A percentile compares a stretch with the other conserved stretches of the same genome.
Evolutionary conservation across 1,284 basidiomycete species (phyloP).

Genomic region (Ceratobasidium sp.): DNA sequence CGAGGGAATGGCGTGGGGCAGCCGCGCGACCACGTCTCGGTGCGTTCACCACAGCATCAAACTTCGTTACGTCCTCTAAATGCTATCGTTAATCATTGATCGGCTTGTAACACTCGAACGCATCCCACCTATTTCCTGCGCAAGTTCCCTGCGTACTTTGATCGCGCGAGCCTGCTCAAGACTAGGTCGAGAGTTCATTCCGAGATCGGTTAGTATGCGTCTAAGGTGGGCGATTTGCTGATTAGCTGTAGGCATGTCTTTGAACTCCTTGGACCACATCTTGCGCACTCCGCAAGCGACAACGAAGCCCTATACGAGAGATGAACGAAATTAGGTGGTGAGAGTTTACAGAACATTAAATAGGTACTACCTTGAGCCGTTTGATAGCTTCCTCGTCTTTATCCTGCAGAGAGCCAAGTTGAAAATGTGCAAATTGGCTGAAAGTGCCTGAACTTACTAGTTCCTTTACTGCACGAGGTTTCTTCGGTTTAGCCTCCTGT

Average conservation of each 20-base stretch:
- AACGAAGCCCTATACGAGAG: constrained; percentile 69
- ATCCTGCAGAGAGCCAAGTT: constrained; percentile 23
- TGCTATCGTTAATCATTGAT: not conserved
- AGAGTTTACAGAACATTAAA: not conserved
- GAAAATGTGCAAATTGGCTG: not conserved
- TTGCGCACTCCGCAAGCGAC: constrained; percentile 85
- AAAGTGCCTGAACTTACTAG: constrained; percentile 10
- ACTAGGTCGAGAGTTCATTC: constrained; percentile 84
- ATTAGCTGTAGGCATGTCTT: constrained; percentile 68
- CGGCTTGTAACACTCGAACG: not conserved
- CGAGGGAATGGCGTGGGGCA: constrained; percentile 53
- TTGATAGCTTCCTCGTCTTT: constrained; percentile 74
- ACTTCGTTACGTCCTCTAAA: constrained; percentile 59
- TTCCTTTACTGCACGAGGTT: constrained; percentile 52
- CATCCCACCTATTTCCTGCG: constrained; percentile 78
- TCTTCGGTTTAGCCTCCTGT: constrained; percentile 52
- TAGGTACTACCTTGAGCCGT: constrained; percentile 65
- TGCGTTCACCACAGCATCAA: constrained; percentile 53
- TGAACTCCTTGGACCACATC: constrained; percentile 81
- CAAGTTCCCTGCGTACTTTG: constrained; percentile 78
- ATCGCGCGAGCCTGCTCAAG: constrained; percentile 83
- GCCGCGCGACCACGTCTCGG: constrained; percentile 45
- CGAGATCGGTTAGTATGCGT: constrained; percentile 74
- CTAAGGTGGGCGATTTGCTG: constrained; percentile 77
- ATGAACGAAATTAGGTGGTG: constrained; percentile 3